Base-by-base conservation (phyloP, 805 yeast genomes). In the Saccharomycopsis javanensis region DNA sequence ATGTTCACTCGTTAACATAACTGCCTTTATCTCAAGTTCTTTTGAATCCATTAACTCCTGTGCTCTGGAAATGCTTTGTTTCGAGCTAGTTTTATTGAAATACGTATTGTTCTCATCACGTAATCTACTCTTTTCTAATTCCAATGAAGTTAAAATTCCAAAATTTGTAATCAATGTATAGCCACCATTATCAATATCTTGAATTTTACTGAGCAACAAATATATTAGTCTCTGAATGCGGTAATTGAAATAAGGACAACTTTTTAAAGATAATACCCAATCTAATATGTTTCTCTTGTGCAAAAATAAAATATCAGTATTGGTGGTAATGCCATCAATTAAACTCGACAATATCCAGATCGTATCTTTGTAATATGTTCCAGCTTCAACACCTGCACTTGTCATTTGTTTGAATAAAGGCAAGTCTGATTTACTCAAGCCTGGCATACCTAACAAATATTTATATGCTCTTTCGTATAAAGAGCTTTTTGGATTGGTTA, bases 381-480 rank as follows among this genome's bases (percentile, higher is more conserved):
- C 81, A 27, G 76, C 75, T 18, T 75, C 77, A 42, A 42, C 28
- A 33, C 69, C 76, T 5, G 62, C 67, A 6, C 66, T 62, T 33
- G 70, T 68, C 20, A 65, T 70, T 35, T 64, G 66, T 42, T 66
- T 67, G 56, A 67, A 70, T 28, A 80, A 63, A 2, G 84, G 83
- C 5, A 80, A 63, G 15, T 78, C 81, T 55, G 68, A 67, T 0
- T 65, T 54, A 38, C 69, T 69, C 16, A 80, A 62, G 18, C 66
- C 62, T 31, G 78, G 75, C n/a, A 68, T 66, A 54, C 70, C 71
- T 34, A 88, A 71, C 10, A 90, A 74, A 77, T 82, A 88, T 58
- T 84, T 78, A 63, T 76, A 80, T 0, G 81, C 80, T 62, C 81
- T 80, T 61, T 90, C 96, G 68, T 85, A 87, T 20, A 92, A 67